These are phyloP conservation scores for Berkeleyomyces rouxiae DNA, from an alignment of 2,329 filamentous ascomycete genomes.

Conservation along the genomic window DNA sequence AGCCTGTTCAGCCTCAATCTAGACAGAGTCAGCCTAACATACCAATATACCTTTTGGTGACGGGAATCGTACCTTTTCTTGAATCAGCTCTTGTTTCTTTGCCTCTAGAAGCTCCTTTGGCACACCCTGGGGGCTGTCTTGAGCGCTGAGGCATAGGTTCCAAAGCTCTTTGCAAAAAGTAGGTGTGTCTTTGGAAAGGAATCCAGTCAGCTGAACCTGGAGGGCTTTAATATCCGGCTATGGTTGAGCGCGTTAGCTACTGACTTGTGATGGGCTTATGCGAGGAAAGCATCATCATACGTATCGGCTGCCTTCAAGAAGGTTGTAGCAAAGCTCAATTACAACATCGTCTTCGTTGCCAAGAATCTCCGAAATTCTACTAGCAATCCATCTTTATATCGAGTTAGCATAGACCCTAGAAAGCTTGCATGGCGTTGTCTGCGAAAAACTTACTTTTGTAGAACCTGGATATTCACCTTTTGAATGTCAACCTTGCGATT, in stretches of 20 bases:
- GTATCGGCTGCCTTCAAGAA: slow-evolving; percentile 56
- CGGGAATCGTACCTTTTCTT: slow-evolving; percentile 59
- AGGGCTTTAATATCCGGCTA: slow-evolving; percentile 92
- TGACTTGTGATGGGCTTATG: background rate
- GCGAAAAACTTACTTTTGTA: slow-evolving; percentile 66
- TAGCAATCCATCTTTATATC: slow-evolving; percentile 70
- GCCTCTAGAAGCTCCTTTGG: slow-evolving; percentile 89
- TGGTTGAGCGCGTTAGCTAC: slow-evolving; percentile 2
- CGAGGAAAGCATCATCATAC: slow-evolving; percentile 34
- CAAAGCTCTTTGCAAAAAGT: slow-evolving; percentile 87
- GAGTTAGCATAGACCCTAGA: background rate
- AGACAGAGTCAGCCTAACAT: background rate
- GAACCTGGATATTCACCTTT: slow-evolving; percentile 92
- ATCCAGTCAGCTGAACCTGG: slow-evolving; percentile 87
- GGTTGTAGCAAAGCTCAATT: slow-evolving; percentile 61
- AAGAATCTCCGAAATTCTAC: slow-evolving; percentile 71
- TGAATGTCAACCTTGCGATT: slow-evolving; percentile 91
- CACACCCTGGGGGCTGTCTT: slow-evolving; percentile 74
- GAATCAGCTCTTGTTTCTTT: slow-evolving; percentile 86
- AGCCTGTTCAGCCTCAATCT: slow-evolving; percentile 71
- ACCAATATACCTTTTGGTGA: background rate
- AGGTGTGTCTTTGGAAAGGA: slow-evolving; percentile 81
- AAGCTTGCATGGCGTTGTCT: too few species aligned
- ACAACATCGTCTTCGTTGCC: slow-evolving; percentile 93
- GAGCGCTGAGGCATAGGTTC: slow-evolving; percentile 80